Conservation (phyloP, 441 rosid species). For the Biscutella laevigata region DNA sequence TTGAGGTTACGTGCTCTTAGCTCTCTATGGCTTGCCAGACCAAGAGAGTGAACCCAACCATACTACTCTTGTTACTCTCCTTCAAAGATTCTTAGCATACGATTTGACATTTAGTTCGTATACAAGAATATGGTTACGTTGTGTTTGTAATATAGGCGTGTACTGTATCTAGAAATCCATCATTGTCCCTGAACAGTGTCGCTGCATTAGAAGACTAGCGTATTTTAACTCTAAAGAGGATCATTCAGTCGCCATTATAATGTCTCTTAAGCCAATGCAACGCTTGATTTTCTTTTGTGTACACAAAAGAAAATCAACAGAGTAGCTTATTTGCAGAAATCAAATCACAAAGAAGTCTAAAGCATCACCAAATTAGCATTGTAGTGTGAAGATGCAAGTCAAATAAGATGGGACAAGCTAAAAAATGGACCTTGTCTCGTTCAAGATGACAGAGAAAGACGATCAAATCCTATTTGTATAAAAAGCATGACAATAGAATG, state of each 20-base stretch:
- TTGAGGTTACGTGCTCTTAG: conserved; percentile 90
- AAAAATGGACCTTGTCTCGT: conserved; percentile 16
- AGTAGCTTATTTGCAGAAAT: too few relatives aligned
- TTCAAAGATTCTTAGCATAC: conserved; percentile 13
- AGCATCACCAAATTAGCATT: not conserved
- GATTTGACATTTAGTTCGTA: conserved; percentile 15
- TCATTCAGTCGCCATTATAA: not conserved
- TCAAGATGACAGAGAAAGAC: too few relatives aligned
- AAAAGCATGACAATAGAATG: too few relatives aligned
- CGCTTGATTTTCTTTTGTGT: too few relatives aligned
- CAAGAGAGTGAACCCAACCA: conserved; percentile 52
- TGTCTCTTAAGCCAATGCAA: not conserved
- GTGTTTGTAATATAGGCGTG: not conserved
- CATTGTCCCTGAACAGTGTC: not conserved
- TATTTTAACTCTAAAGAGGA: not conserved
- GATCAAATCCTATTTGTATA: too few relatives aligned
- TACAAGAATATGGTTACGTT: conserved; percentile 3
- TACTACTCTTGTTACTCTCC: not conserved
- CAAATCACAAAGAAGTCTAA: too few relatives aligned
- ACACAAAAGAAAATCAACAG: too few relatives aligned
- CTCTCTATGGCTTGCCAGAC: conserved; percentile 94
- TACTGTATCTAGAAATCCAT: not conserved
- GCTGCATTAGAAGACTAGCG: not conserved
- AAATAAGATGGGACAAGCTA: not conserved
- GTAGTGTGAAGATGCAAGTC: not conserved